Percentiles rank a stretch among this genome's conserved stretches.
These are phyloP conservation scores for Catharanthus roseus DNA, from an alignment of 257 asterid genomes.

Conservation along the genomic window DNA sequence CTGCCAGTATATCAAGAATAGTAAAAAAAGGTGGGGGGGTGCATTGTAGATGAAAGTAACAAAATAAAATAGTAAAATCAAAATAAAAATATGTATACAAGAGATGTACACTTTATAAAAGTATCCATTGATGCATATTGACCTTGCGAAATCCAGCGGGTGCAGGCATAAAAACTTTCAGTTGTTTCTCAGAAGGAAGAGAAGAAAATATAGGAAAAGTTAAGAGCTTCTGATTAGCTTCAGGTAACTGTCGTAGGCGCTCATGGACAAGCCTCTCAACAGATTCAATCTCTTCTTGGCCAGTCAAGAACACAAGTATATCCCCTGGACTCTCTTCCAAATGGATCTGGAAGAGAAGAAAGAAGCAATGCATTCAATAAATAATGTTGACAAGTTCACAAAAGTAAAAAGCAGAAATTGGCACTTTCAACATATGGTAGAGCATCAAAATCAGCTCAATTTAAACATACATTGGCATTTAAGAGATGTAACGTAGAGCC, in stretches of 20 bases:
- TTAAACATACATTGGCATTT: background rate
- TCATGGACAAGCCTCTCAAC: slow-evolving; percentile 80
- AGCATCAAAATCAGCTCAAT: background rate
- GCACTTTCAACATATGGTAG: background rate
- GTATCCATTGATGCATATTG: background rate
- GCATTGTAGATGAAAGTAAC: background rate
- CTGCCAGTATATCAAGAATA: background rate
- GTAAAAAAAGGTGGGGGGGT: too few species aligned
- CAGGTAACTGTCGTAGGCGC: slow-evolving; percentile 67
- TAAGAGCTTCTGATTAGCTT: slow-evolving; percentile 56
- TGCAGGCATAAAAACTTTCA: slow-evolving; percentile 81
- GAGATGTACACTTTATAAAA: background rate
- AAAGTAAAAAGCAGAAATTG: background rate
- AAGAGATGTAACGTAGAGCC: background rate
- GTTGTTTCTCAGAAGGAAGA: slow-evolving; percentile 94
- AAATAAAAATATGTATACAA: background rate
- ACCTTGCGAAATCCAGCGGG: slow-evolving; percentile 91
- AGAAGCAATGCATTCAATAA: slow-evolving; percentile 10
- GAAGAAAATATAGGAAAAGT: slow-evolving; percentile 83
- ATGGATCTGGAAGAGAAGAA: slow-evolving; percentile 59
- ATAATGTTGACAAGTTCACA: too few species aligned
- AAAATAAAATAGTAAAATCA: background rate
- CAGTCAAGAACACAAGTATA: slow-evolving; percentile 91
- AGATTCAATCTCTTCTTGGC: slow-evolving; percentile 98
- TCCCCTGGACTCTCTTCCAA: slow-evolving; percentile 87